Conservation (phyloP, 306 rosid species). For the Casuarina cunninghamiana region DNA sequence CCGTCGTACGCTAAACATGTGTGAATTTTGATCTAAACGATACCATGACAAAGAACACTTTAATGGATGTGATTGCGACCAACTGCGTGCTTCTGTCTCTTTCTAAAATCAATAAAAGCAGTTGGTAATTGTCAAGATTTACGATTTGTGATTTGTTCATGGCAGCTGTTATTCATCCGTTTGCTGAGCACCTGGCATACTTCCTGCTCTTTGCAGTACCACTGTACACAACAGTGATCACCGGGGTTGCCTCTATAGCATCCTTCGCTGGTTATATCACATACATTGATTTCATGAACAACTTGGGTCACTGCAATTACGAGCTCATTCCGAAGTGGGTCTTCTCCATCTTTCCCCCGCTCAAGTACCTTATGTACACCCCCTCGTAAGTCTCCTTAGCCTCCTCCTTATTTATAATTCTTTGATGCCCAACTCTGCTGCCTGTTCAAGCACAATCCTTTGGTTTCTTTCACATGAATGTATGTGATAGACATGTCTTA, state of each 20-base stretch:
- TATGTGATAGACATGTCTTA: too few relatives aligned
- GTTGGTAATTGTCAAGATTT: too few relatives aligned
- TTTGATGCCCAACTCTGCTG: background rate
- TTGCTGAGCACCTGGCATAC: conserved; percentile 46
- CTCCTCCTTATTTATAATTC: too few relatives aligned
- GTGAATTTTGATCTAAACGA: too few relatives aligned
- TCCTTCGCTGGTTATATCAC: conserved; percentile 17
- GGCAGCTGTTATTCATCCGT: conserved; percentile 55
- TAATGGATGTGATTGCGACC: too few relatives aligned
- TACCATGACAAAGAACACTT: too few relatives aligned
- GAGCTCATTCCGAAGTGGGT: conserved; percentile 45
- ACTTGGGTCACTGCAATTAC: conserved; percentile 53
- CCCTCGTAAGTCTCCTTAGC: conserved; percentile 24
- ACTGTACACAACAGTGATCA: background rate
- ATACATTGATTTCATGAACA: conserved; percentile 52
- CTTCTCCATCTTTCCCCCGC: conserved; percentile 39
- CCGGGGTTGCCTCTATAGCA: conserved; percentile 16
- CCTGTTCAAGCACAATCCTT: too few relatives aligned
- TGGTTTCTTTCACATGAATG: too few relatives aligned
- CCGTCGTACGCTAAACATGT: too few relatives aligned
- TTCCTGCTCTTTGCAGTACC: conserved; percentile 40
- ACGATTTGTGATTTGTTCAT: background rate
- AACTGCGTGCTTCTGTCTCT: too few relatives aligned
- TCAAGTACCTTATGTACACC: conserved; percentile 44
- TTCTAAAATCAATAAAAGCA: too few relatives aligned